Evolutionary conservation across 345 rosid species (phyloP), one percentile per base, ranked within the genome.

Genomic region (Microthlaspi erraticum): DNA sequence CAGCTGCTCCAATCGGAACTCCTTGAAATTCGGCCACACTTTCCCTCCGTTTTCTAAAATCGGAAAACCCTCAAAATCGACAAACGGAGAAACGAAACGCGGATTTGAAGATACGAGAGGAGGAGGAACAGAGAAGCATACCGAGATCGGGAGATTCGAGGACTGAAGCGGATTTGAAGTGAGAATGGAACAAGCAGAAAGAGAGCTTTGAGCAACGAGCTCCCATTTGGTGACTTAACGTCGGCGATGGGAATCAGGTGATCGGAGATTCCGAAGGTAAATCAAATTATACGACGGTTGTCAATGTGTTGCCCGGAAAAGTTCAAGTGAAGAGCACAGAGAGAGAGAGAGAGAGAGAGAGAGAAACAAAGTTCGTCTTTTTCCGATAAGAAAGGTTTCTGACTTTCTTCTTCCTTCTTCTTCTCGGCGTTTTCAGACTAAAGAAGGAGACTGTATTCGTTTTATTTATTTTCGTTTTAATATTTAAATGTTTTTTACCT

Each of bases 101-200:
- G 1, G 16, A 9, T 10, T 4, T 14, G 16, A 29, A 4, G 37
- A n/a, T n/a, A 32, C n/a, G 39, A 38, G 34, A 70, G 48, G 53
- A 49, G 16, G 4, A 44, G 20, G 6, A 17, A 48, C 29, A 26
- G 7, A 17, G 17, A 39, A 43, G 6, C 2, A 10, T 53, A 93
- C 97, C 98, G 54, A 84, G 87, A 81, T 93, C 98, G 60, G 94
- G 83, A 66, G 89, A 80, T 58, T 85, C 76, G 31, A 76, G 72
- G 4, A 65, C 63, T 31, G 80, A 76, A 50, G 76, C 26, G n/a
- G 80, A 64, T 57, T 76, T 70, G 76, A 71, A 64, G 63, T 64
- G 33, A 5, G 80, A 71, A 64, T 59, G 71, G 34, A 76, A 76
- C 43, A 70, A 58, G 60, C 80, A 76, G 53, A 71, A 70, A 16